Evolutionary conservation across 2,329 filamentous ascomycete species (phyloP), one percentile per base, ranked within the genome.

Genomic region (Coniosporium tulheliwenetii): DNA sequence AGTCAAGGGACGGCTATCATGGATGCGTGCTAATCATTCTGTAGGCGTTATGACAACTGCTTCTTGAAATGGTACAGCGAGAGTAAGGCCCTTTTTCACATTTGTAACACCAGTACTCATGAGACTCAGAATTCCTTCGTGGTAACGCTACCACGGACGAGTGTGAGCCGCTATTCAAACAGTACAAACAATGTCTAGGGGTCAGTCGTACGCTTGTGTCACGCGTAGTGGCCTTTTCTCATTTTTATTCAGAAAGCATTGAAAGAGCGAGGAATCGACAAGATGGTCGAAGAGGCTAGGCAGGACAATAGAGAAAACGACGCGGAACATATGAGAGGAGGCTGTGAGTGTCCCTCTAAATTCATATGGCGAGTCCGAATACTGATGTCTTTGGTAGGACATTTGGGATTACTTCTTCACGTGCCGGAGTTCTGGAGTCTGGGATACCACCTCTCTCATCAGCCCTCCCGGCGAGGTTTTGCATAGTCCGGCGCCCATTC

Each of bases 21-120:
- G 19, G 19, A 26, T 26, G 19, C 7, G 19, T 26, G 5, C 38
- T 38, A 14, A 16, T 29, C 13, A n/a, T 3, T 30, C 29, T 40
- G 16, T 45, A 95, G 87, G 59, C 84, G 80, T 52, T 98, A 98
- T 58, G 91, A 98, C 61, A 87, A 81, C 40, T 98, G 91, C 65
- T 98, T 98, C 59, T 67, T 98, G 48, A 96, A 94, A 65, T 98
- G 91, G 91, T 98, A 98, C 62, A 95, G 87, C 57, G 91, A 98
- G 64, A 96, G 91, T 95, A 70, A 44, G 80, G 61, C 29, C 13
- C 10, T 3, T 30, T 36, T 2, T 3, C 9, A 4, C 7, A 26
- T 4, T 26, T 26, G 19, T 26, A 40, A 26, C 10, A 8, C 37
- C 32, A 12, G 3, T 31, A 13, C 5, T 34, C 41, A 43, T 42